These are phyloP conservation scores for Apocynum venetum DNA, from an alignment of 257 asterid genomes.

Conservation along the genomic window DNA sequence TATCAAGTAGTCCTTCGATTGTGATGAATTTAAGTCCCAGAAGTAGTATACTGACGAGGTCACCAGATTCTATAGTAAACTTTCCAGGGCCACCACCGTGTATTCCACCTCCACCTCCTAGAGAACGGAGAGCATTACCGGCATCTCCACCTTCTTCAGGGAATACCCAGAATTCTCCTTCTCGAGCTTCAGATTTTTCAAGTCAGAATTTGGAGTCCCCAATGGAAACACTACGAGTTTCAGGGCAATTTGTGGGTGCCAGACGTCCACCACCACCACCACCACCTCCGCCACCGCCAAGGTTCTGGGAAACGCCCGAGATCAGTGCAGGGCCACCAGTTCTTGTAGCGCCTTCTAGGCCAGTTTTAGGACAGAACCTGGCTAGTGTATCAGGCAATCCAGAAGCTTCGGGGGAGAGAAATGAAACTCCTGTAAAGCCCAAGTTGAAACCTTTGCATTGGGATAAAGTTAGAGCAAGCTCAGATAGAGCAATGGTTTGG, in stretches of 20 bases:
- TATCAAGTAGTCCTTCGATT: constrained; percentile 58
- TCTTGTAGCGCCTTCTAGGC: constrained; percentile 52
- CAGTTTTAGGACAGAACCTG: constrained; percentile 23
- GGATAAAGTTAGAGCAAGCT: constrained; percentile 82
- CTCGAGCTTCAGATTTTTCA: constrained; percentile 47
- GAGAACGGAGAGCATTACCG: constrained; percentile 36
- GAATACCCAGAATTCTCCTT: constrained; percentile 50
- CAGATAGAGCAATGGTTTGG: constrained; percentile 80
- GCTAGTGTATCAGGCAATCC: constrained; percentile 8
- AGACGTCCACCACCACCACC: constrained; percentile 36
- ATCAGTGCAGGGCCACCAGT: constrained; percentile 49
- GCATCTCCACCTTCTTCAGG: constrained; percentile 55
- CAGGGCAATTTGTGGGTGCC: constrained; percentile 16
- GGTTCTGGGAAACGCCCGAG: constrained; percentile 52
- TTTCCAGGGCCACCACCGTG: constrained; percentile 55
- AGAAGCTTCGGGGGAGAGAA: constrained; percentile 20
- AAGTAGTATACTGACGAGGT: constrained; percentile 58
- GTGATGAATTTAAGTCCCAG: constrained; percentile 53
- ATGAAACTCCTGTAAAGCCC: constrained; percentile 46
- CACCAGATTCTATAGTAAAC: constrained; percentile 60
- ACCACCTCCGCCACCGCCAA: constrained; percentile 46
- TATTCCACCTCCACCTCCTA: constrained; percentile 52
- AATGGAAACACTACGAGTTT: constrained; percentile 15
- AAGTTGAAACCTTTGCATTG: constrained; percentile 80
- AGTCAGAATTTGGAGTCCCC: constrained; percentile 24